These are phyloP conservation scores for Graphilbum fragrans DNA, from an alignment of 2,329 filamentous ascomycete genomes.

Conservation along the genomic window DNA sequence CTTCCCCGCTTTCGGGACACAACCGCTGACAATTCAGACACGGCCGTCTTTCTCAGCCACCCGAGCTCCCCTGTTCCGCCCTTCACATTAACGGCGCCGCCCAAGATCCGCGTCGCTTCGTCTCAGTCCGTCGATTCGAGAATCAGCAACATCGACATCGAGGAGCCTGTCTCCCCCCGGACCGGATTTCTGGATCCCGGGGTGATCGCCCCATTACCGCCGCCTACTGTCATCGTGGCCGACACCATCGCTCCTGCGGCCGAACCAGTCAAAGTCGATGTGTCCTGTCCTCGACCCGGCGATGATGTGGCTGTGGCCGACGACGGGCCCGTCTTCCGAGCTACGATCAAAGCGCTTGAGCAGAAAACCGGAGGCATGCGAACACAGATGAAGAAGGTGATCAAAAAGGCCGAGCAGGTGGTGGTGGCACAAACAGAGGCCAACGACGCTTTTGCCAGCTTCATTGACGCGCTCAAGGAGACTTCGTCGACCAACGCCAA, in stretches of 20 bases:
- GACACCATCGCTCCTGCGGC: constrained; percentile 15
- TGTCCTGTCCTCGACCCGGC: constrained; percentile 72
- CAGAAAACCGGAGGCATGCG: constrained; percentile 96
- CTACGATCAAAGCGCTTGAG: constrained; percentile 91
- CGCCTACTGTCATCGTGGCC: constrained; percentile 16
- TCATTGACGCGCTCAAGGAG: constrained; percentile 78
- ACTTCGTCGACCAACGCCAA: constrained; percentile 86
- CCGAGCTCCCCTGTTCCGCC: constrained; percentile 58
- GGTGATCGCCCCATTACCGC: constrained; percentile 22
- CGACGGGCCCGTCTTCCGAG: constrained; percentile 89
- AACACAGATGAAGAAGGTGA: constrained; percentile 85
- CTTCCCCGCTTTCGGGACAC: neutral
- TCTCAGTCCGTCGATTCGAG: constrained; percentile 77
- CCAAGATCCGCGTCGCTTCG: constrained; percentile 73
- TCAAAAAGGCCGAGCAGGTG: constrained; percentile 87
- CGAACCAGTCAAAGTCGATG: constrained; percentile 66
- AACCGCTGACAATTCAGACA: constrained; percentile 21
- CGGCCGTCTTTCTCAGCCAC: constrained; percentile 32
- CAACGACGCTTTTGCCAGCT: constrained; percentile 73
- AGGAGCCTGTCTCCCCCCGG: constrained; percentile 46
- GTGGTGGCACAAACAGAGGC: constrained; percentile 67
- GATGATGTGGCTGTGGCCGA: constrained; percentile 79
- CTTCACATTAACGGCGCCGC: constrained; percentile 61
- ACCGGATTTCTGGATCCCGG: constrained; percentile 3
- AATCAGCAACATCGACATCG: constrained; percentile 58